Base-by-base conservation (phyloP, 306 rosid genomes). In the Sicyos baderoa region DNA sequence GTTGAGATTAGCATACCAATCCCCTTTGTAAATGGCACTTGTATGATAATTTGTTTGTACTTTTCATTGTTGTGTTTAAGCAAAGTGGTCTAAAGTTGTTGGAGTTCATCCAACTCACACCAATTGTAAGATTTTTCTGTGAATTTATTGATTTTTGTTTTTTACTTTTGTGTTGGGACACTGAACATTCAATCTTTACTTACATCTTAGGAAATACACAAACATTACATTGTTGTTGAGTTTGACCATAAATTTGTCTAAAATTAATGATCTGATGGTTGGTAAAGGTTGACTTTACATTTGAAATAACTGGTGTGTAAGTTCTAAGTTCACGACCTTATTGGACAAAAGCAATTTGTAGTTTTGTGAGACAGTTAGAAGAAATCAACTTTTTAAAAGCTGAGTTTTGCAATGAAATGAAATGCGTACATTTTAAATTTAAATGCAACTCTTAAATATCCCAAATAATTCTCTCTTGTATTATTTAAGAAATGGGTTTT, bases 1-100 rank as follows among this genome's bases (percentile, higher is more conserved):
- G 71, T 84, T 86, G 51, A 70, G 47, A 21, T 54, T 53, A 70
- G 32, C 63, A 27, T 44, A 22, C 74, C 50, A 35, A 32, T 18
- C 49, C 73, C 49, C 73, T 35, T 50, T 51, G 73, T 69, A 69
- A 69, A 50, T 69, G 18, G 0, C 18, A 50, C 50, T 17, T 70
- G 52, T 70, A 70, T 14, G 9, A 70, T 70, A 54, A 54, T 70
- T 54, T 54, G 48, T 35, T 54, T 7, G 62, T 19, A 7, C 4
- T 21, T n/a, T 12, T 53, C 4, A 22, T 47, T 47, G 63, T 48
- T 21, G 45, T 70, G 56, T 62, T 52, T 72, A 7, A 49, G 71
- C 47, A 16, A 48, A 47, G 42, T 23, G 54, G 37, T 13, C 53
- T 17, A 13, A 45, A 44, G 53, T 65, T 44, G 67, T 44, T 62